Conservation (phyloP, 768 basidiomycete species). For the Megacollybia marginata region DNA sequence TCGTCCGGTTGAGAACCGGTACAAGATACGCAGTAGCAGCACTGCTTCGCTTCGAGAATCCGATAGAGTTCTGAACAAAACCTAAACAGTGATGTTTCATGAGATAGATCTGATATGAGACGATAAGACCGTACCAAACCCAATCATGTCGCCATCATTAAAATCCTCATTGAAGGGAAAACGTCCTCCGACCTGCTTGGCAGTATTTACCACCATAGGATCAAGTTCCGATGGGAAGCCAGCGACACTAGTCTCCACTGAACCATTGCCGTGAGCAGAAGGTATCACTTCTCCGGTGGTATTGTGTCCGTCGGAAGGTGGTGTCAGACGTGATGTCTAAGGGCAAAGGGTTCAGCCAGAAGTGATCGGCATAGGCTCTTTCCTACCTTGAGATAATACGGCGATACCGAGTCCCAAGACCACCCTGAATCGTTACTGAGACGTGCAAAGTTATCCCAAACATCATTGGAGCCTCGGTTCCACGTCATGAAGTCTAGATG, state of each 20-base stretch:
- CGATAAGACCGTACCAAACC: not conserved
- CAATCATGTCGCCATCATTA: not conserved
- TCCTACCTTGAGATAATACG: not conserved
- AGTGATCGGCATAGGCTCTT: not conserved
- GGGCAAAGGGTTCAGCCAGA: not conserved
- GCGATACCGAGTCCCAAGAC: not conserved
- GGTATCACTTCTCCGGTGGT: not conserved
- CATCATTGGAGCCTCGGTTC: constrained; percentile 1
- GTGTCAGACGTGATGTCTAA: not conserved
- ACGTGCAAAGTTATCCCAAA: not conserved
- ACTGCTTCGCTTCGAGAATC: constrained; percentile 17
- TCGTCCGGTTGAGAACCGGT: constrained; percentile 13
- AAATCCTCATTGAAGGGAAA: not conserved
- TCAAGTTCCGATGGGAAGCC: not conserved
- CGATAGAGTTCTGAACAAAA: too few species aligned
- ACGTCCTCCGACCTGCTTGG: not conserved
- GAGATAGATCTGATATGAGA: not conserved
- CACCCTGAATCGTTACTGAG: not conserved
- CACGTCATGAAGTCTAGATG: not conserved
- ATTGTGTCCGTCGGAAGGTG: not conserved
- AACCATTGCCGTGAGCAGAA: not conserved
- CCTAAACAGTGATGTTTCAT: too few species aligned
- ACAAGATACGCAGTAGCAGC: constrained; percentile 23
- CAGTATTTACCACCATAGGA: not conserved
- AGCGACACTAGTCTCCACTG: not conserved